A percentile compares a stretch with the other conserved stretches of the same genome.
Evolutionary conservation across 306 rosid species (phyloP).

Genomic region (Dryas octopetala): DNA sequence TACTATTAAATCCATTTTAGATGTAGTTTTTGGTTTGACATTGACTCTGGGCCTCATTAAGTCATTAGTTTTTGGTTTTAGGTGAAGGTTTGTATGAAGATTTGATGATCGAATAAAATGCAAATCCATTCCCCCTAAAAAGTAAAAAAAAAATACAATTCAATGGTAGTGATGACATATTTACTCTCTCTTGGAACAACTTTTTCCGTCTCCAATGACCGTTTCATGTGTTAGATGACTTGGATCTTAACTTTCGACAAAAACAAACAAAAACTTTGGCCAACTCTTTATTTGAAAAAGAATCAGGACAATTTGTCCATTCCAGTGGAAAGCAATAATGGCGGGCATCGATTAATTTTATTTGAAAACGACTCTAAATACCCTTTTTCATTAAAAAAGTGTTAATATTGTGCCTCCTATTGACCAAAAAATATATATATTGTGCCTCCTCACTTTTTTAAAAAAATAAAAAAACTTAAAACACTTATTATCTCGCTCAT

Average conservation of each 20-base stretch:
- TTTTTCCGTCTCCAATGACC: slow-evolving; percentile 16
- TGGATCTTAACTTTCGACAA: slow-evolving; percentile 16
- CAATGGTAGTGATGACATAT: not conserved
- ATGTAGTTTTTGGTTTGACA: too few relatives aligned
- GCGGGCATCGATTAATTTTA: not conserved
- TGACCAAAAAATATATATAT: too few relatives aligned
- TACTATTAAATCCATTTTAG: too few relatives aligned
- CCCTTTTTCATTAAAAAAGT: not conserved
- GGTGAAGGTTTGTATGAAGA: too few relatives aligned
- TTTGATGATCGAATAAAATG: too few relatives aligned
- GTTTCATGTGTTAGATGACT: slow-evolving; percentile 12
- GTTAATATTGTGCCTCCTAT: too few relatives aligned
- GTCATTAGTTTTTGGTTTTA: too few relatives aligned
- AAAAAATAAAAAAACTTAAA: not conserved
- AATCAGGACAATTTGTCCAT: not conserved
- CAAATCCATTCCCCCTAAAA: not conserved
- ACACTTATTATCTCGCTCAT: too few relatives aligned
- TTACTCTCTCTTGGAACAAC: slow-evolving; percentile 11
- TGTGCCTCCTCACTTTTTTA: too few relatives aligned
- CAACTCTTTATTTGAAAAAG: slow-evolving; percentile 7
- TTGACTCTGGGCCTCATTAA: too few relatives aligned
- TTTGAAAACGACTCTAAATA: not conserved
- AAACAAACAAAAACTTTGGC: slow-evolving; percentile 24
- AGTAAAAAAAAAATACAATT: not conserved
- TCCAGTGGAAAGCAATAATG: not conserved